phyloP scores from a whole-genome alignment of 2,329 filamentous ascomycete genomes.

The Helminthosporium solani region DNA sequence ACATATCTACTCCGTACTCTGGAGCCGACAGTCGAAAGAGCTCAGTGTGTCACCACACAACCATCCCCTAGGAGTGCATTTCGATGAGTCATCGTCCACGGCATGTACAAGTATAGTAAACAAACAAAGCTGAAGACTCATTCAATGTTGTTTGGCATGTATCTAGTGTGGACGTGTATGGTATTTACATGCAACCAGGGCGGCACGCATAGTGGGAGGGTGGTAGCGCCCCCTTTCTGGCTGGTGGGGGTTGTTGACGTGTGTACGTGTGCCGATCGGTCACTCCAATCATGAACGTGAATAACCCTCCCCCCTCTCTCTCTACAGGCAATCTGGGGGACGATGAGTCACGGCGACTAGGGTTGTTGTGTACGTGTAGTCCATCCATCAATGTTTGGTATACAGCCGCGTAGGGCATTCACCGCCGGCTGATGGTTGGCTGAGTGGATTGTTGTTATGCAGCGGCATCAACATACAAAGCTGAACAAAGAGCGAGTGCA shows the following conservation, averaged over 20 bases:
- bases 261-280: neutral
- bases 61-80: too few species aligned
- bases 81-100: too few species aligned
- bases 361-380: neutral
- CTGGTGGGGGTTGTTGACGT: neutral
- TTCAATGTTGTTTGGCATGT: too few species aligned
- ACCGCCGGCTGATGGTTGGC: constrained; percentile 19
- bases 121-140: too few species aligned
- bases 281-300: constrained; percentile 19
- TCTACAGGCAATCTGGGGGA: neutral
- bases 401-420: constrained; percentile 10
- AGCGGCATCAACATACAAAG: constrained; percentile 2
- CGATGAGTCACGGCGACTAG: neutral
- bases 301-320: constrained; percentile 11
- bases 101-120: too few species aligned
- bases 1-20: too few species aligned
- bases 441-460: constrained; percentile 15
- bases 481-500: constrained; percentile 6
- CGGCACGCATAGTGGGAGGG: too few species aligned
- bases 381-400: neutral
- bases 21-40: too few species aligned
- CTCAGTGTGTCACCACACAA: too few species aligned
- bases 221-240: constrained; percentile 3
- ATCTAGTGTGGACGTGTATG: neutral
- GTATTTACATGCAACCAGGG: neutral